Evolutionary conservation across 2,329 filamentous ascomycete species (phyloP).

Genomic region (Ophiosphaerella korrae): DNA sequence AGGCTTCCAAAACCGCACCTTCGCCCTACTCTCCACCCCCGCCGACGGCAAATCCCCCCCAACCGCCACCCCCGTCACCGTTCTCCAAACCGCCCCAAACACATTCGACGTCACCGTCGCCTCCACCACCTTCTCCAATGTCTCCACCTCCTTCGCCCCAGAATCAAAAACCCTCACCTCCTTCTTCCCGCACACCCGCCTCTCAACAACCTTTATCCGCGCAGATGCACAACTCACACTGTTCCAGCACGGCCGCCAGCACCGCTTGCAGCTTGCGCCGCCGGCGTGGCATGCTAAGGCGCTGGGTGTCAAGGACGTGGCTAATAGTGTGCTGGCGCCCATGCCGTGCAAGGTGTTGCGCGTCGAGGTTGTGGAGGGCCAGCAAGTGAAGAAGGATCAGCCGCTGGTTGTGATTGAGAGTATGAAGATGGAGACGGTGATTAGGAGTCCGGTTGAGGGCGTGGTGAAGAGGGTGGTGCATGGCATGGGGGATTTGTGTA

Average conservation of each 20-base stretch:
- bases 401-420: constrained; percentile 74
- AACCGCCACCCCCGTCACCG: constrained; percentile 51
- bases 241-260: constrained; percentile 72
- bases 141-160: constrained; percentile 56
- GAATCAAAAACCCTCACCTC: constrained; percentile 63
- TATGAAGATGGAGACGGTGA: constrained; percentile 63
- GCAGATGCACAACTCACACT: constrained; percentile 70
- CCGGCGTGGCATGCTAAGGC: constrained; percentile 88
- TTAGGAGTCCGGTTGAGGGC: constrained; percentile 56
- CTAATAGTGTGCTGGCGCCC: constrained; percentile 84
- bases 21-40: constrained; percentile 58
- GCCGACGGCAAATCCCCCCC: constrained; percentile 50
- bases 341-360: constrained; percentile 98
- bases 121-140: constrained; percentile 45
- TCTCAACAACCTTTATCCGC: constrained; percentile 77
- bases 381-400: constrained; percentile 82
- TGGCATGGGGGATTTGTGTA: constrained; percentile 51
- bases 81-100: constrained; percentile 58
- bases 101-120: constrained; percentile 58
- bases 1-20: constrained; percentile 66
- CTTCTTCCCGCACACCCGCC: constrained; percentile 80
- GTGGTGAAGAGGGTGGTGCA: constrained; percentile 56
- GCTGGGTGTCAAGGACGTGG: constrained; percentile 77
- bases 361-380: constrained; percentile 83
- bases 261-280: constrained; percentile 59